Percentiles rank a stretch among this genome's conserved stretches.
Conservation (phyloP, 2,329 filamentous ascomycete species). For the Nemania serpens region DNA sequence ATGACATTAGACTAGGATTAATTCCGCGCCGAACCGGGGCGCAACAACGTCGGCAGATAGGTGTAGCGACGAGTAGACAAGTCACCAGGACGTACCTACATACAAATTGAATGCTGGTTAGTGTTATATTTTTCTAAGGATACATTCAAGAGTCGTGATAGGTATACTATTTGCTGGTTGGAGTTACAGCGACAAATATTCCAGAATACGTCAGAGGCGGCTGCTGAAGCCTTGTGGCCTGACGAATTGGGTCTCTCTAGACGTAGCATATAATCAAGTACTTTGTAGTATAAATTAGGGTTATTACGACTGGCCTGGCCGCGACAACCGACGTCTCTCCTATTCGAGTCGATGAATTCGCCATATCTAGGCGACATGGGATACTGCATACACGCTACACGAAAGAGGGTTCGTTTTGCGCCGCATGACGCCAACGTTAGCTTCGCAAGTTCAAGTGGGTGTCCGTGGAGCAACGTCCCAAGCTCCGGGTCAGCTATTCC, state of each 20-base stretch:
- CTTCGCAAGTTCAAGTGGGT: slow-evolving; percentile 12
- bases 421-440: slow-evolving; percentile 17
- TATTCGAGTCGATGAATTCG: neutral
- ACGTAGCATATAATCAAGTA: too few species aligned
- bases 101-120: neutral
- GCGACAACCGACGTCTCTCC: too few species aligned
- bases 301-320: too few species aligned
- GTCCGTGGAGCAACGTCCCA: slow-evolving; percentile 11
- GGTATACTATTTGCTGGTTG: too few species aligned
- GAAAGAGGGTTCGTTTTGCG: slow-evolving; percentile 15
- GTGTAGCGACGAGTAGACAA: too few species aligned
- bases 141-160: too few species aligned
- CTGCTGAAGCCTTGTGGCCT: neutral
- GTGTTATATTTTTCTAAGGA: too few species aligned
- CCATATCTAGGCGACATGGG: neutral
- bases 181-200: too few species aligned
- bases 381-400: slow-evolving; percentile 18
- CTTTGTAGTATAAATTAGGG: too few species aligned
- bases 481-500: slow-evolving; percentile 24
- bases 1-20: slow-evolving; percentile 2
- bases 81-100: neutral
- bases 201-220: neutral
- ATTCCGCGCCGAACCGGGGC: slow-evolving; percentile 7
- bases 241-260: neutral
- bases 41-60: slow-evolving; percentile 16